Base-by-base conservation (phyloP, 768 basidiomycete species). In the Kwoniella bestiolae region DNA sequence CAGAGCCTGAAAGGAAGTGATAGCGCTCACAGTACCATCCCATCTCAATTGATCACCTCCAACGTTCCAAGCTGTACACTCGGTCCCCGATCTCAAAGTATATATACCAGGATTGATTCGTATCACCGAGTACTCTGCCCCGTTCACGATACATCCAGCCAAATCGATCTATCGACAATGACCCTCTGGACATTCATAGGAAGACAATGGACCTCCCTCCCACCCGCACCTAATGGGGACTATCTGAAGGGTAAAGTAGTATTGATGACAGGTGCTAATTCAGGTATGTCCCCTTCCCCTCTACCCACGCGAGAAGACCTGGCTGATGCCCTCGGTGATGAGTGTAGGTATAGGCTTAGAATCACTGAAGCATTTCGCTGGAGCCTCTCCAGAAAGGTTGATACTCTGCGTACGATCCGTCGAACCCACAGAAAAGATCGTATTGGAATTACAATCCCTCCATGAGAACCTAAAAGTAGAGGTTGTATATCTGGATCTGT, bases 331-430 rank as follows among this genome's bases (percentile, higher is more conserved):
- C n/a, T n/a, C n/a, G n/a, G n/a, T n/a, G n/a, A 16, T 1, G 26
- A 46, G 2, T 34, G 28, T 50, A 70, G 69, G 69, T 34, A 46
- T 70, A 18, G 69, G 69, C 2, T 34, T 66, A 18, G 65, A 66
- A 60, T 62, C 69, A 0, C 11, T 56, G 3, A 59, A 59, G 38
- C 60, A 66, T n/a, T 56, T 70, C 31, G 61, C 29, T 8, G n/a
- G 9, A 12, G 58, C 51, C 29, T 63, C 60, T 2, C 69, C 69
- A 11, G 41, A 46, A 3, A 47, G 32, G 12, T 51, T 70, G 11
- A 66, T 70, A 38, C 52, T 70, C 6, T 60, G 60, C 4, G 69
- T 70, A 8, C n/a, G 69, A 28, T 44, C 49, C 16, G 34, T 64
- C n/a, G 46, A 63, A 45, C 0, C 47, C 16, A 32, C 50, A 11